phyloP scores from a whole-genome alignment of 108 stramenopile species.

The Nitzschia inconspicua region DNA sequence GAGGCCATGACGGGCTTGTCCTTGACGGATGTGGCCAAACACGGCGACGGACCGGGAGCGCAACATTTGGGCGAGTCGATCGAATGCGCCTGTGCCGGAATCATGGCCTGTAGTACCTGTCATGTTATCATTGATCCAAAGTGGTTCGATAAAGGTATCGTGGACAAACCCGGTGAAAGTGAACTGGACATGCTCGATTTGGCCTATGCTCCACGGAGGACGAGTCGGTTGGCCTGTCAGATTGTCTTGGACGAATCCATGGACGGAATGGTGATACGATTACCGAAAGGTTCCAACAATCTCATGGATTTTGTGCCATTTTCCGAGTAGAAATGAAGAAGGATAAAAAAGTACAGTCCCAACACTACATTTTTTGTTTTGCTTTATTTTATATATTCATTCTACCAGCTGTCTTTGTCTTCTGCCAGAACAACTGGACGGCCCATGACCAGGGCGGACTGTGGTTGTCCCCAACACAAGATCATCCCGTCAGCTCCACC shows the following conservation, averaged over 20 bases:
- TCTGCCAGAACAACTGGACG: not conserved
- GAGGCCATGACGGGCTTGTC: slow-evolving; percentile 36
- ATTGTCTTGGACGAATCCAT: slow-evolving; percentile 41
- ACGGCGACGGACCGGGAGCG: slow-evolving; percentile 36
- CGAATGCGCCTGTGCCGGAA: slow-evolving; percentile 73
- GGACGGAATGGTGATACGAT: slow-evolving; percentile 47
- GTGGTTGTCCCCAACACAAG: slow-evolving; percentile 57
- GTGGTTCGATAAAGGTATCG: slow-evolving; percentile 53
- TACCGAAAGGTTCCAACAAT: slow-evolving; percentile 59
- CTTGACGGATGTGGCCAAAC: slow-evolving; percentile 54
- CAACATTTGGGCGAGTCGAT: slow-evolving; percentile 46
- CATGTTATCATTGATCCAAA: slow-evolving; percentile 53
- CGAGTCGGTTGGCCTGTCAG: slow-evolving; percentile 72
- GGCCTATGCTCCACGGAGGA: slow-evolving; percentile 43
- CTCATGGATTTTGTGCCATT: slow-evolving; percentile 71
- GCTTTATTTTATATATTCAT: not conserved
- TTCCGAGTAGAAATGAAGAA: not conserved
- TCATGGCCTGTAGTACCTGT: slow-evolving; percentile 80
- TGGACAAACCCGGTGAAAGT: slow-evolving; percentile 45
- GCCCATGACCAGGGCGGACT: not conserved
- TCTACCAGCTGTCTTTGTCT: slow-evolving; percentile 15
- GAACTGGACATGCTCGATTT: slow-evolving; percentile 80
- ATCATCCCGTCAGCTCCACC: slow-evolving; percentile 79
- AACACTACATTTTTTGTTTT: not conserved
- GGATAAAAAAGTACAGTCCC: not conserved